Evolutionary conservation across 1,139 yeast genomes (phyloP), one percentile per base, ranked within the genome.

Genomic region (Tardiomyces blankii): DNA sequence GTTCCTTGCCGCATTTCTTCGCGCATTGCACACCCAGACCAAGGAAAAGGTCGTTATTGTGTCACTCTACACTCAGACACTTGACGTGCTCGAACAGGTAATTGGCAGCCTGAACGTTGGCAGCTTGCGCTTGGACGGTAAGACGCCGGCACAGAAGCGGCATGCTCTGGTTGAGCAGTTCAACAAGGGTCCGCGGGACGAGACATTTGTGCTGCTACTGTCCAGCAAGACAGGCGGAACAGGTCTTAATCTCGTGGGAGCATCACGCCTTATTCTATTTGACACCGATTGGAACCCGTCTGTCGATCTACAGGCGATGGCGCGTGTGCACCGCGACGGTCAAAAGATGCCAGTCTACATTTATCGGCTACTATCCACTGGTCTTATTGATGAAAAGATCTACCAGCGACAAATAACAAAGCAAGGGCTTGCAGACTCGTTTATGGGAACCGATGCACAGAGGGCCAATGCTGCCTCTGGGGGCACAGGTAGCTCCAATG

Each of bases 201-300:
- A 67, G 1, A 67, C 70, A 8, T 79, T 84, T 55, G 82, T 82
- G 0, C 88, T 91, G 54, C 64, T 91, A 19, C 65, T 93, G 19
- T 87, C 96, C 2, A 83, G 96, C 0, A 87, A 88, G 59, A 81
- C 95, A 3, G 99, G 99, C 1, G 99, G 99, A 0, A 80, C 84
- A 51, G 99, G 99, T 0, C 70, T 91, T 39, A 93, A 91, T 58
- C 68, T 91, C 38, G 74, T 86, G 28, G 98, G 98, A 1, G 98
- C 95, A 0, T 87, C 95, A 0, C 69, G 97, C 28, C 66, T 91
- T 33, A 73, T 91, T 2, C 65, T 91, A 21, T 84, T 84, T 57
- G 97, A 88, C 58, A 84, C 89, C 50, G 96, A 88, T 58, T 86
- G 95, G 95, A 91, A 93, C 54, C 98, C 98, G 0, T 78, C 96